phyloP scores from a whole-genome alignment of 192 early-diverging fungal species.

The Linnemannia exigua region DNA sequence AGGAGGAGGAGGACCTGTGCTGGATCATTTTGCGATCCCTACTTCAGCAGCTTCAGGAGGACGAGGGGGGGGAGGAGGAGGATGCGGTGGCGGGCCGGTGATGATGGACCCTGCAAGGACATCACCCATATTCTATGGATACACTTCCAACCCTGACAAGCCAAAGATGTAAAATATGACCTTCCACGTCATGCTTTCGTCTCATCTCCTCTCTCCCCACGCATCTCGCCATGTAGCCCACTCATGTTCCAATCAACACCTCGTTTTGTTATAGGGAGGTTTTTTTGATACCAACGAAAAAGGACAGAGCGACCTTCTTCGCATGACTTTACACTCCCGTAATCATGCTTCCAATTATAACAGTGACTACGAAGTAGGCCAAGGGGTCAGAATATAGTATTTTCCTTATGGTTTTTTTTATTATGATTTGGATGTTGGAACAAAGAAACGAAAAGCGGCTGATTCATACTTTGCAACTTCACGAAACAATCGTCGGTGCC shows the following conservation, averaged over 20 bases:
- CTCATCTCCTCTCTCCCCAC: neutral
- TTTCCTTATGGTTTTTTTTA: neutral
- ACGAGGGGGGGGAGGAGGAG: neutral
- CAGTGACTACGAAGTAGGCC: too few species aligned
- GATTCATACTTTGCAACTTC: neutral
- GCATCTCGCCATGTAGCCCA: too few species aligned
- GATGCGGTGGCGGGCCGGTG: neutral
- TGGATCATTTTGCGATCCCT: neutral
- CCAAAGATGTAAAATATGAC: constrained; percentile 36
- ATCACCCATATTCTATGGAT: constrained; percentile 46
- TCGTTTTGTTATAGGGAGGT: too few species aligned
- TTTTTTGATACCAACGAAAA: neutral
- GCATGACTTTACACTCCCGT: neutral
- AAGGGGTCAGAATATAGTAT: too few species aligned
- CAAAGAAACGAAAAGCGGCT: neutral
- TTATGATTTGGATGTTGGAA: neutral
- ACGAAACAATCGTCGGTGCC: constrained; percentile 11
- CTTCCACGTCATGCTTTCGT: neutral
- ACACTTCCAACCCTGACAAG: constrained; percentile 25
- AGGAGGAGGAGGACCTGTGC: neutral
- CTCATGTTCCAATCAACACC: too few species aligned
- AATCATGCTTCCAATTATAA: neutral
- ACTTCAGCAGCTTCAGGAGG: neutral
- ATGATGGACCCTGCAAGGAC: constrained; percentile 32
- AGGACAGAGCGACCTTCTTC: neutral